A percentile compares a stretch with the other conserved stretches of the same genome.
Evolutionary conservation across 108 stramenopile species (phyloP).

Genomic region (Phaeodactylum tricornutum): DNA sequence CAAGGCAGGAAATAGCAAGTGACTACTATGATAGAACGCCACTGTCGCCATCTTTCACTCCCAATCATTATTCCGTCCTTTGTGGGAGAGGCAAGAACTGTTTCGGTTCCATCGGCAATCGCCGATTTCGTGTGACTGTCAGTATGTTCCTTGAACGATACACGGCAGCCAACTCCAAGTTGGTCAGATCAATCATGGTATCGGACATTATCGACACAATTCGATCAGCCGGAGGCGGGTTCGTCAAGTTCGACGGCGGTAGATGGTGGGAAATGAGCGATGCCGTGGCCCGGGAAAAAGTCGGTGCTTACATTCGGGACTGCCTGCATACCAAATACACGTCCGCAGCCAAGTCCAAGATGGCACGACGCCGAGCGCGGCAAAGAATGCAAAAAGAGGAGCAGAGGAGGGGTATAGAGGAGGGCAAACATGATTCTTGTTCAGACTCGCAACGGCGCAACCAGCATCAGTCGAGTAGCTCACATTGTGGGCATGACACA

Average conservation of each 20-base stretch:
- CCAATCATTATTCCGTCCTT: no score
- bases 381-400: no score
- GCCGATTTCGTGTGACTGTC: constrained; percentile 1
- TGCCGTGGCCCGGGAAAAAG: neutral
- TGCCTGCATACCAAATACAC: neutral
- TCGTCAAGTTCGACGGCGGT: neutral
- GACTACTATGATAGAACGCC: no score
- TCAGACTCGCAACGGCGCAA: no score
- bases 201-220: neutral
- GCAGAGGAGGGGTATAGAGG: no score
- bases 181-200: neutral
- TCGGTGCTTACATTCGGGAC: neutral
- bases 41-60: no score
- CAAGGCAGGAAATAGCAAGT: no score
- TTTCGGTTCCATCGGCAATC: neutral
- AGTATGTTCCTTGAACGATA: neutral
- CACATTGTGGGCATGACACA: no score
- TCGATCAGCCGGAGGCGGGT: neutral
- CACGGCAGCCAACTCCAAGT: neutral
- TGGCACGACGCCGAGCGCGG: neutral
- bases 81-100: no score
- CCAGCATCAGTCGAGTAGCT: no score
- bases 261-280: neutral
- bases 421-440: no score
- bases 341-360: neutral